Evolutionary conservation across 495 filamentous ascomycete species (phyloP).

Genomic region (Hyaloscypha hepaticicola): DNA sequence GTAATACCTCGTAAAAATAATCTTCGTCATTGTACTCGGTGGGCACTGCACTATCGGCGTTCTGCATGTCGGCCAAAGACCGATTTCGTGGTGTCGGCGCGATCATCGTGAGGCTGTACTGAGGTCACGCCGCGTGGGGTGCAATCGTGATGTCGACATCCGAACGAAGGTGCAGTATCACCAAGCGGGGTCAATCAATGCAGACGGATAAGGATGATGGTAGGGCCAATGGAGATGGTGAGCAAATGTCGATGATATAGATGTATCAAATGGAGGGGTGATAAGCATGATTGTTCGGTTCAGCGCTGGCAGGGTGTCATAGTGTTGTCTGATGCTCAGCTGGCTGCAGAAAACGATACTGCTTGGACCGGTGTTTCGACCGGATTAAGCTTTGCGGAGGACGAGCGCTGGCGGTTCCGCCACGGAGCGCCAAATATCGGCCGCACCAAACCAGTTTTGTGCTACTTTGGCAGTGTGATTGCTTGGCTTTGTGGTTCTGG

Average conservation of each 20-base stretch:
- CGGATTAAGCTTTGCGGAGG: not conserved
- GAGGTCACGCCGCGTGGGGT: not conserved
- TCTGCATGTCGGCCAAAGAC: conserved; percentile 22
- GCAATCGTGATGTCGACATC: conserved; percentile 20
- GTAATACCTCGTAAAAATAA: conserved; percentile 46
- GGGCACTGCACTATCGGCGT: not conserved
- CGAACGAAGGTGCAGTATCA: conserved; percentile 9
- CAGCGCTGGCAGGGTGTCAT: not conserved
- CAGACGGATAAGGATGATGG: not conserved
- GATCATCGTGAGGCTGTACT: conserved; percentile 25
- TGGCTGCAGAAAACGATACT: not conserved
- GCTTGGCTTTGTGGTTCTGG: not conserved
- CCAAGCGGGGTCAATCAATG: conserved; percentile 6
- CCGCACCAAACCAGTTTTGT: not conserved
- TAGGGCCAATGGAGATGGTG: not conserved
- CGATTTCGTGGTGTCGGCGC: conserved; percentile 22
- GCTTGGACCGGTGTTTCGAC: not conserved
- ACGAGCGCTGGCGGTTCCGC: not conserved
- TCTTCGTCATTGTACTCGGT: conserved; percentile 29
- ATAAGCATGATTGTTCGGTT: not conserved
- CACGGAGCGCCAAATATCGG: not conserved
- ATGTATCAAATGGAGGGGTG: not conserved
- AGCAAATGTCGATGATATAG: not conserved
- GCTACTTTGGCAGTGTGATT: not conserved
- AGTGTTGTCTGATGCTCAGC: not conserved